These are phyloP conservation scores for Acanthamoeba lenticulata DNA, from an alignment of 208 protist genomes.

Conservation along the genomic window DNA sequence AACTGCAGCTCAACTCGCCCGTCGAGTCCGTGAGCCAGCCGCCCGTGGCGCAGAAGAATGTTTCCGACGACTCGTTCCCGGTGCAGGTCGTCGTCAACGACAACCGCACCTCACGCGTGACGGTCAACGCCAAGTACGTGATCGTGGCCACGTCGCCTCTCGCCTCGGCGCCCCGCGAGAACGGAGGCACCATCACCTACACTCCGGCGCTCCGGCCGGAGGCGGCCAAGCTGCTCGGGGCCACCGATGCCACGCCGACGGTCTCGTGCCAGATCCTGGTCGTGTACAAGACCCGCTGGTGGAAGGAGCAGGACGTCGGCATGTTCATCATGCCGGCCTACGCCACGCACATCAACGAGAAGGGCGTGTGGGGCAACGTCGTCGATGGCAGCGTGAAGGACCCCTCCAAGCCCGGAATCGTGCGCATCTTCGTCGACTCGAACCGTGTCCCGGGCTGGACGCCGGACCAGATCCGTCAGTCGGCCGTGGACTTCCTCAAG, in stretches of 20 bases:
- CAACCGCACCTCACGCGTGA: not conserved
- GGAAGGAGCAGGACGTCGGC: not conserved
- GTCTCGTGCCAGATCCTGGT: slow-evolving; percentile 12
- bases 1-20: not conserved
- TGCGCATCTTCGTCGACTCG: slow-evolving; percentile 26
- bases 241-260: not conserved
- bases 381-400: slow-evolving; percentile 13
- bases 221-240: not conserved
- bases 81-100: not conserved
- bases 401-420: not conserved
- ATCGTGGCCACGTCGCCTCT: not conserved
- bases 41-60: not conserved
- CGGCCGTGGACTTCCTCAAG: slow-evolving; percentile 18
- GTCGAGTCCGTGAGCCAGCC: not conserved
- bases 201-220: not conserved
- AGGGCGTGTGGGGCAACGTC: slow-evolving; percentile 10
- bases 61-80: not conserved
- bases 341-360: not conserved
- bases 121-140: not conserved
- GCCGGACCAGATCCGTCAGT: not conserved
- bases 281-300: slow-evolving; percentile 38
- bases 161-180: not conserved
- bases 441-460: not conserved
- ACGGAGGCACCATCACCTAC: not conserved
- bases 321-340: slow-evolving; percentile 7